Conservation (phyloP, 139 green algal genomes). For the Penium margaritaceum region DNA sequence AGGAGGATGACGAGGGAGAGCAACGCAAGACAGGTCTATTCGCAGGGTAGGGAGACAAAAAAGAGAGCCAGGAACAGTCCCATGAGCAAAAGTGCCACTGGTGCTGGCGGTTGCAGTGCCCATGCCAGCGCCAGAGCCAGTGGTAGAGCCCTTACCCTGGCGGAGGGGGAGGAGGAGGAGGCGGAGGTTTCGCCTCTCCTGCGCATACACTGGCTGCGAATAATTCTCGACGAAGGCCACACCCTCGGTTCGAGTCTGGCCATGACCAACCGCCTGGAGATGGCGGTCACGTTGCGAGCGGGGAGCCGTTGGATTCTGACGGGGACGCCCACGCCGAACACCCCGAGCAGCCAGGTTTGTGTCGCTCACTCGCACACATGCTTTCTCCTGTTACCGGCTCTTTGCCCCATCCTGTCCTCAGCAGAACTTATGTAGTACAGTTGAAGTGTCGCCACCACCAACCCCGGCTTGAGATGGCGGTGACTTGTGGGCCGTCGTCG, state of each 20-base stretch:
- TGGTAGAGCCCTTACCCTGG: too few species aligned
- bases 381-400: too few species aligned
- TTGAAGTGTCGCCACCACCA: too few species aligned
- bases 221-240: conserved; percentile 93
- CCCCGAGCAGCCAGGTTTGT: conserved; percentile 36
- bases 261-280: conserved; percentile 78
- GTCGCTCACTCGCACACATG: too few species aligned
- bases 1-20: neutral
- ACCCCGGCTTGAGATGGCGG: too few species aligned
- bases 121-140: neutral
- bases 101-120: neutral
- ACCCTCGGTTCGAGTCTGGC: conserved; percentile 59
- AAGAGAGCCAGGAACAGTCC: neutral
- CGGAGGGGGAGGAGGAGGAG: neutral
- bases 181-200: conserved; percentile 24
- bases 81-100: neutral
- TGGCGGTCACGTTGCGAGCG: conserved; percentile 64
- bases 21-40: neutral
- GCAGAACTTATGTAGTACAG: too few species aligned
- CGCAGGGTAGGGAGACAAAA: neutral
- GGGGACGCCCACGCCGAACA: conserved; percentile 69
- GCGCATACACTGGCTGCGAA: conserved; percentile 80
- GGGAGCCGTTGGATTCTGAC: conserved; percentile 85
- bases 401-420: too few species aligned
- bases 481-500: too few species aligned